A percentile compares a stretch with the other conserved stretches of the same genome.
Conservation (phyloP, 2,329 filamentous ascomycete genomes). For the Talaromyces sp. region DNA sequence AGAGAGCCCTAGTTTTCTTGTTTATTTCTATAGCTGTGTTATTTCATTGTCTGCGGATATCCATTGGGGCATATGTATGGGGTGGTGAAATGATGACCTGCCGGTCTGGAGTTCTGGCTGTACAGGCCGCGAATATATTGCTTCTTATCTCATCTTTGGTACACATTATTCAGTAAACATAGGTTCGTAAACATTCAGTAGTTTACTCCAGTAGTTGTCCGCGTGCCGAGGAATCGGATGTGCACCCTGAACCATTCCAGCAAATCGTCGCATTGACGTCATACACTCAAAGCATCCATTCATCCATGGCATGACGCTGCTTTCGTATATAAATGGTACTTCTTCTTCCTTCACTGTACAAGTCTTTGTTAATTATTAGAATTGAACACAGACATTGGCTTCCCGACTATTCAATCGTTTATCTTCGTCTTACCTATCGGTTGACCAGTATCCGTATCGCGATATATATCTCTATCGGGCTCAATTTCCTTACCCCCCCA, state of each 20-base stretch:
- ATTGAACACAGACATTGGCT: not conserved
- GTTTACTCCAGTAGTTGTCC: not conserved
- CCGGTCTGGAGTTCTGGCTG: slow-evolving; percentile 15
- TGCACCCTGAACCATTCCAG: not conserved
- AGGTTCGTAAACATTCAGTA: not conserved
- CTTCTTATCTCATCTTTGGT: not conserved
- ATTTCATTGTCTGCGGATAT: slow-evolving; percentile 24
- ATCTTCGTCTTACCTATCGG: not conserved
- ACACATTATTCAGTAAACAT: not conserved
- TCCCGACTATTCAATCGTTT: not conserved
- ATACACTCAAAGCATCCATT: slow-evolving; percentile 4
- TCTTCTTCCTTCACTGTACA: not conserved
- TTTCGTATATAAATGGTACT: not conserved
- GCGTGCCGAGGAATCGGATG: not conserved
- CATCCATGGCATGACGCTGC: not conserved
- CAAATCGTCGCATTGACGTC: slow-evolving; percentile 17
- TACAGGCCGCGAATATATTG: slow-evolving; percentile 6
- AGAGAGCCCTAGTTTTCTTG: slow-evolving; percentile 19
- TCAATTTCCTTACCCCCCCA: not conserved
- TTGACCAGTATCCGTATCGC: not conserved
- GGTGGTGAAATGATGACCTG: slow-evolving; percentile 20
- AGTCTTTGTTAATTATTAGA: not conserved
- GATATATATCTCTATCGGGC: not conserved
- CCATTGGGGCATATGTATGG: slow-evolving; percentile 29
- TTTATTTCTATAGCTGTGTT: slow-evolving; percentile 22